A percentile compares a stretch with the other conserved stretches of the same genome.
Evolutionary conservation across 2,329 filamentous ascomycete genomes (phyloP).

Genomic region (Stenocarpella maydis): DNA sequence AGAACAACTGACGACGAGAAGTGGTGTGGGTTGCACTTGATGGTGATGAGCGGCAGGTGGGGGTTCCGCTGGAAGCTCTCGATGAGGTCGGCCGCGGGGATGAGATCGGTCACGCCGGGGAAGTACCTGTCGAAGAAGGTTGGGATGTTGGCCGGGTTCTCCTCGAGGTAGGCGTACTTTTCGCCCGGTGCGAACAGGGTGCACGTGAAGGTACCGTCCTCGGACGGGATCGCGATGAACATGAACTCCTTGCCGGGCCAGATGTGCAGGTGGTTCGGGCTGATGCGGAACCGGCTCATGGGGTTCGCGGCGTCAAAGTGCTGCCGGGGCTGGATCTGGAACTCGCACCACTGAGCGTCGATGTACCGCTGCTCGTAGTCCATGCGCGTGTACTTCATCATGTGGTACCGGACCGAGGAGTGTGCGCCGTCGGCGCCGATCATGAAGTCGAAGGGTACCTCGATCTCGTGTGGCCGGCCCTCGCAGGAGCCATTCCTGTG

Average conservation of each 20-base stretch:
- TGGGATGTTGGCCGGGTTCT: slow-evolving; percentile 65
- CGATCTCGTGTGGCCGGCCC: slow-evolving; percentile 72
- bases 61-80: slow-evolving; percentile 83
- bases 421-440: slow-evolving; percentile 96
- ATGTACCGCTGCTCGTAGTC: slow-evolving; percentile 95
- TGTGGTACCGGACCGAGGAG: slow-evolving; percentile 86
- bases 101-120: slow-evolving; percentile 81
- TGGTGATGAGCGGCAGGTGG: slow-evolving; percentile 89
- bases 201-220: slow-evolving; percentile 91
- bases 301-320: slow-evolving; percentile 42
- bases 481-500: slow-evolving; percentile 48
- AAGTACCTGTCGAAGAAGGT: slow-evolving; percentile 85
- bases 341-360: slow-evolving; percentile 97
- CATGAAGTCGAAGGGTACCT: slow-evolving; percentile 89
- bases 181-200: slow-evolving; percentile 86
- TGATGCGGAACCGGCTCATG: slow-evolving; percentile 73
- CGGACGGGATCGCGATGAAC: slow-evolving; percentile 94
- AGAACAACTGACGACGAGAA: slow-evolving; percentile 80
- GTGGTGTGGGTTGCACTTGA: slow-evolving; percentile 93
- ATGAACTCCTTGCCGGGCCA: slow-evolving; percentile 95
- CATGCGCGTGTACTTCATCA: slow-evolving; percentile 95
- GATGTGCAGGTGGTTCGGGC: slow-evolving; percentile 93
- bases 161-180: slow-evolving; percentile 74
- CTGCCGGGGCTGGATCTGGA: slow-evolving; percentile 72
- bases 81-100: slow-evolving; percentile 72